Evolutionary conservation across 495 filamentous ascomycete species (phyloP).

Genomic region (Neohortaea acidophila): DNA sequence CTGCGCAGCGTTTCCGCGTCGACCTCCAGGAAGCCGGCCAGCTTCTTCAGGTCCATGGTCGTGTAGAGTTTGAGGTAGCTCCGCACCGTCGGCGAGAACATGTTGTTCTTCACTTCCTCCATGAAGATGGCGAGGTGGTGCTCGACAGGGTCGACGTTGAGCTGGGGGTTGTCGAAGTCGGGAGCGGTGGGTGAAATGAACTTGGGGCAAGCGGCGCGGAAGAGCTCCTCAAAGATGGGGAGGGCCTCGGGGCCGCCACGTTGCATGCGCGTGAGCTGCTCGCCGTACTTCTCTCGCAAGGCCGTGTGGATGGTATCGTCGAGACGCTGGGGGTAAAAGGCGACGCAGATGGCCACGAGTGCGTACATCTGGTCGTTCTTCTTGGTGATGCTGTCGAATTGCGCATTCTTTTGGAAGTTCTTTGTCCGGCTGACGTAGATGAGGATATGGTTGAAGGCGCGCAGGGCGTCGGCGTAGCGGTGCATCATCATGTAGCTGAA

Average conservation of each 20-base stretch:
- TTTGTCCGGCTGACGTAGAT: constrained; percentile 98
- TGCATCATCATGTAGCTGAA: constrained; percentile 99
- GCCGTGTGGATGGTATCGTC: constrained; percentile 99
- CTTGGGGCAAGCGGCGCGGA: constrained; percentile 89
- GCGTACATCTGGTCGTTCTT: constrained; percentile 99
- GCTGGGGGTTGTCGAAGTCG: constrained; percentile 85
- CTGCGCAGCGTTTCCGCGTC: constrained; percentile 80
- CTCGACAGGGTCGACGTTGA: constrained; percentile 92
- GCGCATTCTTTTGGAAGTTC: constrained; percentile 98
- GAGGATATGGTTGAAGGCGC: constrained; percentile 98
- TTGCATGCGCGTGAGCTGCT: constrained; percentile 89
- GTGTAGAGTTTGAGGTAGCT: constrained; percentile 98
- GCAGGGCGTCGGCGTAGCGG: constrained; percentile 94
- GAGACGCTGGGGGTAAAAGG: constrained; percentile 88
- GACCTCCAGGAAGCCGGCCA: constrained; percentile 90
- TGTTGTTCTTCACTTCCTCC: constrained; percentile 97
- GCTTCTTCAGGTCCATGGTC: constrained; percentile 96
- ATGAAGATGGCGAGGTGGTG: constrained; percentile 96
- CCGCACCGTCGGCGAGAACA: constrained; percentile 83
- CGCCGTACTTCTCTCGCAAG: constrained; percentile 94
- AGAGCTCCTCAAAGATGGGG: constrained; percentile 92
- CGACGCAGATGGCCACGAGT: constrained; percentile 94
- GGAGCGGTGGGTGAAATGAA: constrained; percentile 97
- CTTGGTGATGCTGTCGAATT: constrained; percentile 96
- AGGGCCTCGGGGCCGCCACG: constrained; percentile 87